Evolutionary conservation across 805 yeast genomes (phyloP).

Genomic region (Nakazawaea pomicola): DNA sequence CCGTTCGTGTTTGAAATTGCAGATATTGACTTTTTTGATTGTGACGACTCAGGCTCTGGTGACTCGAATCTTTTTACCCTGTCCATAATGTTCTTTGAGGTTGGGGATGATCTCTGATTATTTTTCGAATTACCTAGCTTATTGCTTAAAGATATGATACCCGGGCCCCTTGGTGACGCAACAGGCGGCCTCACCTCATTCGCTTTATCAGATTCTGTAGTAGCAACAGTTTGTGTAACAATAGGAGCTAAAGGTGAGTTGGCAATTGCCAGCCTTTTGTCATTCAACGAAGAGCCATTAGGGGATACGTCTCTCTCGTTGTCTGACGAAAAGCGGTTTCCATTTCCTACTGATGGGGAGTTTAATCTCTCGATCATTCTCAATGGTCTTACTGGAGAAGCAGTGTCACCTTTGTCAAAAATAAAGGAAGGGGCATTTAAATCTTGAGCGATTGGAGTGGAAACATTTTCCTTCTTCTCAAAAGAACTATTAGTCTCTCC

Average conservation of each 20-base stretch:
- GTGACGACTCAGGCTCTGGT: slow-evolving; percentile 15
- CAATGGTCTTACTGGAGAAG: slow-evolving; percentile 60
- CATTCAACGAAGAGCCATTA: background rate
- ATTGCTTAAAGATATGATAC: slow-evolving; percentile 24
- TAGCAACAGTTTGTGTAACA: background rate
- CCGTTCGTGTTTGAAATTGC: slow-evolving; percentile 23
- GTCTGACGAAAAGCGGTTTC: slow-evolving; percentile 16
- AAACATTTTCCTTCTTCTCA: background rate
- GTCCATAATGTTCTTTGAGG: slow-evolving; percentile 8
- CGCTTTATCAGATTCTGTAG: background rate
- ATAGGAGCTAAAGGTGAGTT: slow-evolving; percentile 8
- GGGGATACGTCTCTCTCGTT: background rate
- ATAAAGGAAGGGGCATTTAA: slow-evolving; percentile 4
- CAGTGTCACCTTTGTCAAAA: slow-evolving; percentile 13
- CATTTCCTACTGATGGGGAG: slow-evolving; percentile 19
- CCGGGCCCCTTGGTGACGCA: slow-evolving; percentile 15
- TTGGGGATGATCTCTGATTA: slow-evolving; percentile 15
- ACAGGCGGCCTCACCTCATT: background rate
- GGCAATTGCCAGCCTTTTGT: slow-evolving; percentile 5
- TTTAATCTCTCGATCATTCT: slow-evolving; percentile 57
- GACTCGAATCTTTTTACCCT: slow-evolving; percentile 13
- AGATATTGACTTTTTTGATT: slow-evolving; percentile 18
- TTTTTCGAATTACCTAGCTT: slow-evolving; percentile 20
- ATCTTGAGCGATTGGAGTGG: slow-evolving; percentile 13
- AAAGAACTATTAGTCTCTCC: slow-evolving; percentile 12